These are phyloP conservation scores for Firmiana major DNA, from an alignment of 345 rosid species.

Conservation along the genomic window DNA sequence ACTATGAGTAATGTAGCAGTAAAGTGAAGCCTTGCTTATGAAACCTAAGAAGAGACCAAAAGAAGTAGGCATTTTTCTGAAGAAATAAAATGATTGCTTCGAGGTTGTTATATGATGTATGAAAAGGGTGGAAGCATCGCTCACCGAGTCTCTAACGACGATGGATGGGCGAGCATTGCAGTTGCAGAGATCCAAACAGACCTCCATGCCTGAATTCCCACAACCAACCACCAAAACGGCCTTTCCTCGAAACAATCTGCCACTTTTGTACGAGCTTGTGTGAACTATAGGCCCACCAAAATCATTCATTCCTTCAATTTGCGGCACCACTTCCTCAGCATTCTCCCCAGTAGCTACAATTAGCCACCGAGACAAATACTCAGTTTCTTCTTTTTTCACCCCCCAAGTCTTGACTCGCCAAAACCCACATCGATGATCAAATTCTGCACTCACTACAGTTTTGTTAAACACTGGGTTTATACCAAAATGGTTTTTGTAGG, in stretches of 20 bases:
- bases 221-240: slow-evolving; percentile 82
- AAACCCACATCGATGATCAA: slow-evolving; percentile 35
- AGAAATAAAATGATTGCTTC: not conserved
- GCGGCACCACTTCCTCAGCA: slow-evolving; percentile 62
- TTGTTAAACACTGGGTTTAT: slow-evolving; percentile 49
- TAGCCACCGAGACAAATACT: slow-evolving; percentile 58
- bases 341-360: slow-evolving; percentile 83
- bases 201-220: slow-evolving; percentile 97
- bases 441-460: slow-evolving; percentile 53
- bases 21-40: not conserved
- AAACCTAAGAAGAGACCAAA: not conserved
- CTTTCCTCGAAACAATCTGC: slow-evolving; percentile 43
- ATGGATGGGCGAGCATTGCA: slow-evolving; percentile 56
- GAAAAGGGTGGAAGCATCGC: slow-evolving; percentile 2
- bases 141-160: slow-evolving; percentile 84
- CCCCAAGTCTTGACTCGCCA: slow-evolving; percentile 63
- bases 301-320: slow-evolving; percentile 48
- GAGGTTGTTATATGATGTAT: not conserved
- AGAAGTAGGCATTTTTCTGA: not conserved
- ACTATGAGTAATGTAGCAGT: not conserved
- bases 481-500: slow-evolving; percentile 40
- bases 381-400: slow-evolving; percentile 32
- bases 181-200: slow-evolving; percentile 82
- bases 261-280: slow-evolving; percentile 56
- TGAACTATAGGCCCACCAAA: slow-evolving; percentile 60